A percentile compares a stretch with the other conserved stretches of the same genome.
phyloP scores from a whole-genome alignment of 1,284 basidiomycete genomes.

The Puccinia horiana region DNA sequence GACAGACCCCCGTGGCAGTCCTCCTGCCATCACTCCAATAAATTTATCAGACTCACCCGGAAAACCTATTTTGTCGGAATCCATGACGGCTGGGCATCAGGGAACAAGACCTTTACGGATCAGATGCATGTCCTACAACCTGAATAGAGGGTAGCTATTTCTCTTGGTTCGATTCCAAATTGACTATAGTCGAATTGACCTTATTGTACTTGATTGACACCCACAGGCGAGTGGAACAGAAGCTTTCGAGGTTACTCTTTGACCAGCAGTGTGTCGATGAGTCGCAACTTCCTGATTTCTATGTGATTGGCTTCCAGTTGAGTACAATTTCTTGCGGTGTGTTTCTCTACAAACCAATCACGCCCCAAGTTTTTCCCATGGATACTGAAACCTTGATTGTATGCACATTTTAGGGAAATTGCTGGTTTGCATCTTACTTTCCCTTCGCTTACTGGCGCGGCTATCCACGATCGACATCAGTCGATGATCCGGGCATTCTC shows the following conservation, averaged over 20 bases:
- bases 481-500: constrained; percentile 44
- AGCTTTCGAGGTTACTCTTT: constrained; percentile 37
- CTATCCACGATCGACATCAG: constrained; percentile 37
- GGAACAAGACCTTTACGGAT: constrained; percentile 20
- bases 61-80: neutral
- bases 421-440: constrained; percentile 42
- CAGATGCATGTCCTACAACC: constrained; percentile 47
- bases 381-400: constrained; percentile 18
- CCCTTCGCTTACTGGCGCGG: constrained; percentile 19
- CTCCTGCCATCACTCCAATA: too few relatives aligned
- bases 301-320: constrained; percentile 46
- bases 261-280: constrained; percentile 8
- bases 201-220: neutral
- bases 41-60: too few relatives aligned
- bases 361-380: neutral
- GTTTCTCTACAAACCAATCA: neutral
- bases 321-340: neutral
- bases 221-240: constrained; percentile 14
- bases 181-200: neutral
- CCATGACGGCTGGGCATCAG: neutral
- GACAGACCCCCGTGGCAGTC: neutral
- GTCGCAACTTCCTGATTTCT: constrained; percentile 39
- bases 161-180: neutral
- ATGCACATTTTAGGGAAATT: constrained; percentile 33
- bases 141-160: constrained; percentile 35